Percentiles rank a stretch among this genome's conserved stretches.
Conservation (phyloP, 805 yeast genomes). For the Candida boleticola region DNA sequence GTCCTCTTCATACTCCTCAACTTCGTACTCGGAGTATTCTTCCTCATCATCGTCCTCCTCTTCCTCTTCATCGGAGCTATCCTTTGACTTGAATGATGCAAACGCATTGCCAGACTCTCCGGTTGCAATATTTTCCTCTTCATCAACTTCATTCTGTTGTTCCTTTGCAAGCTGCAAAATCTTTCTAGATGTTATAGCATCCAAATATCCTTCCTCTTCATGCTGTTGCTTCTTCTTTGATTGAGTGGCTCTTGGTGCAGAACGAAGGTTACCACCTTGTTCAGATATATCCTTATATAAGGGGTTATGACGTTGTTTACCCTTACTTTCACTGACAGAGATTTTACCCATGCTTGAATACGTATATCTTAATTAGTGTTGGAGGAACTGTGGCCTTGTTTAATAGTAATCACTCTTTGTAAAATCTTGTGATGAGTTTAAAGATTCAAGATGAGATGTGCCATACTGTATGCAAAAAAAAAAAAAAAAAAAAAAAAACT, state of each 20-base stretch:
- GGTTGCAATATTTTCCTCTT: conserved; percentile 47
- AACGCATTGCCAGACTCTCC: too few species aligned
- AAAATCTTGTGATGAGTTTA: too few species aligned
- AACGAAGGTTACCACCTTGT: conserved; percentile 66
- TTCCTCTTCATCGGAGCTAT: too few species aligned
- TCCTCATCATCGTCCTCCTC: conserved; percentile 48
- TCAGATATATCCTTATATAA: conserved; percentile 75
- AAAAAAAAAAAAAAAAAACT: conserved; percentile 1
- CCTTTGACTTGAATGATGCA: too few species aligned
- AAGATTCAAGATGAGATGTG: neutral
- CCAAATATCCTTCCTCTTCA: conserved; percentile 64
- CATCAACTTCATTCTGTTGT: conserved; percentile 86
- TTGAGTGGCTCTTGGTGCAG: conserved; percentile 25
- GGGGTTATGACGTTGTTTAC: conserved; percentile 76
- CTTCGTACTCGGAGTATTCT: conserved; percentile 56
- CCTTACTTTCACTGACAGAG: conserved; percentile 47
- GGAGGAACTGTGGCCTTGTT: neutral
- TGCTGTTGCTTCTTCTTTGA: conserved; percentile 20
- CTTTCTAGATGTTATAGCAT: conserved; percentile 78
- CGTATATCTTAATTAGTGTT: too few species aligned
- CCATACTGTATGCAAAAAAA: conserved; percentile 1
- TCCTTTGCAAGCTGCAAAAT: conserved; percentile 86
- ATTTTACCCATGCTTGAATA: conserved; percentile 66
- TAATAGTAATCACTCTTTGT: too few species aligned
- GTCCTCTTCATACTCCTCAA: conserved; percentile 46